phyloP scores from a whole-genome alignment of 2,329 filamentous ascomycete species.

The Nemania sp. region DNA sequence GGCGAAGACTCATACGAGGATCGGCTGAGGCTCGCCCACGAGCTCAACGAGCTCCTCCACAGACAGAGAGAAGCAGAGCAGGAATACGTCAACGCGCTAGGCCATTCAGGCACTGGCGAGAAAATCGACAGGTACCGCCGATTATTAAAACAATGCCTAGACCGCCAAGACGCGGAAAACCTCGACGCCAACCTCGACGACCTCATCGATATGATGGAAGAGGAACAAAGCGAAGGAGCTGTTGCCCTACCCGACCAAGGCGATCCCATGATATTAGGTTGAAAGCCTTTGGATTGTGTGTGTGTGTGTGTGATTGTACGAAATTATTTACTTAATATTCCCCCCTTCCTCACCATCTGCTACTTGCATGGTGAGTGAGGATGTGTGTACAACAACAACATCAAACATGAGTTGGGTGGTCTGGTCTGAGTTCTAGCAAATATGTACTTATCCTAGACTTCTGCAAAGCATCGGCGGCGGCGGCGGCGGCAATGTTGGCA shows the following conservation, averaged over 20 bases:
- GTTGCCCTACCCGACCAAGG: constrained; percentile 22
- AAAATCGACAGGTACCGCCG: constrained; percentile 74
- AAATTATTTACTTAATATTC: too few relatives aligned
- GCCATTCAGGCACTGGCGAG: constrained; percentile 70
- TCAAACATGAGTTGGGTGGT: too few relatives aligned
- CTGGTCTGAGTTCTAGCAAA: too few relatives aligned
- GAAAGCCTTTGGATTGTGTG: neutral
- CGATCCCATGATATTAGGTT: constrained; percentile 36
- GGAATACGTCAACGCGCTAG: constrained; percentile 70
- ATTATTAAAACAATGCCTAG: constrained; percentile 69
- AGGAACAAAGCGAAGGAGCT: constrained; percentile 54
- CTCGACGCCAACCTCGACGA: constrained; percentile 67
- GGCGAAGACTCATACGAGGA: constrained; percentile 55
- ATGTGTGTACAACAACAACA: too few relatives aligned
- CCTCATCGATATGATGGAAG: constrained; percentile 65
- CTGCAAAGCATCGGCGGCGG: too few relatives aligned
- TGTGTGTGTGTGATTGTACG: too few relatives aligned
- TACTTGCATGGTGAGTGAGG: too few relatives aligned
- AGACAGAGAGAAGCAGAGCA: constrained; percentile 65
- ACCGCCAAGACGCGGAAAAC: constrained; percentile 66
- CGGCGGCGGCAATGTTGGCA: too few relatives aligned
- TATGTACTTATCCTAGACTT: too few relatives aligned
- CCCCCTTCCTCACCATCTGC: too few relatives aligned
- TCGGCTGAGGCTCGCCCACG: constrained; percentile 59
- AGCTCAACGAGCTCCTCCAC: constrained; percentile 58